phyloP scores from a whole-genome alignment of 805 yeast species.

The Cyberlindnera bimundalis region DNA sequence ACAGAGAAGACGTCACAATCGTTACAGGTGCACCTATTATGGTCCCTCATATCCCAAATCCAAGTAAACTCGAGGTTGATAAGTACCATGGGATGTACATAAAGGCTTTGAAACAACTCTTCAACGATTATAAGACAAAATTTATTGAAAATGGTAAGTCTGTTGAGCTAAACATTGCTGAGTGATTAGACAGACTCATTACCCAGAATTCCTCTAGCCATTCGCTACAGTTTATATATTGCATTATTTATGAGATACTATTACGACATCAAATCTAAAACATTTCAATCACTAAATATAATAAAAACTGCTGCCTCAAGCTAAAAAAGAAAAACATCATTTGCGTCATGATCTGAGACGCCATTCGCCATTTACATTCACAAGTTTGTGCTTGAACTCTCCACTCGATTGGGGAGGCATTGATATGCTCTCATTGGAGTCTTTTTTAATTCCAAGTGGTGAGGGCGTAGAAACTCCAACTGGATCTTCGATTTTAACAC shows the following conservation, averaged over 20 bases:
- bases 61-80: constrained; percentile 50
- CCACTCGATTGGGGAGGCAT: constrained; percentile 1
- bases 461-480: constrained; percentile 10
- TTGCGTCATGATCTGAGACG: not conserved
- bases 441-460: constrained; percentile 4
- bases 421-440: not conserved
- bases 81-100: constrained; percentile 72
- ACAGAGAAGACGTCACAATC: constrained; percentile 71
- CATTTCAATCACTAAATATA: not conserved
- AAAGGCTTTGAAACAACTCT: constrained; percentile 57
- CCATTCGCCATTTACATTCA: constrained; percentile 19
- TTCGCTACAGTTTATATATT: too few species aligned
- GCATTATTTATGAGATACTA: not conserved
- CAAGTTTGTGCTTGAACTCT: constrained; percentile 17
- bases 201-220: too few species aligned
- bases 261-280: not conserved
- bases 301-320: not conserved
- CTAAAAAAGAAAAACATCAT: not conserved
- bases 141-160: constrained; percentile 30
- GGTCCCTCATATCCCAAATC: constrained; percentile 47
- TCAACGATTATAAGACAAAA: constrained; percentile 58
- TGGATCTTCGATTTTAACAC: constrained; percentile 12
- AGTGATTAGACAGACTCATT: constrained; percentile 8
- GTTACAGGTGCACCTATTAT: constrained; percentile 70
- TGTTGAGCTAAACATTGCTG: constrained; percentile 22